These are phyloP conservation scores for Yarrowia sp. DNA, from an alignment of 805 yeast species.

Conservation along the genomic window DNA sequence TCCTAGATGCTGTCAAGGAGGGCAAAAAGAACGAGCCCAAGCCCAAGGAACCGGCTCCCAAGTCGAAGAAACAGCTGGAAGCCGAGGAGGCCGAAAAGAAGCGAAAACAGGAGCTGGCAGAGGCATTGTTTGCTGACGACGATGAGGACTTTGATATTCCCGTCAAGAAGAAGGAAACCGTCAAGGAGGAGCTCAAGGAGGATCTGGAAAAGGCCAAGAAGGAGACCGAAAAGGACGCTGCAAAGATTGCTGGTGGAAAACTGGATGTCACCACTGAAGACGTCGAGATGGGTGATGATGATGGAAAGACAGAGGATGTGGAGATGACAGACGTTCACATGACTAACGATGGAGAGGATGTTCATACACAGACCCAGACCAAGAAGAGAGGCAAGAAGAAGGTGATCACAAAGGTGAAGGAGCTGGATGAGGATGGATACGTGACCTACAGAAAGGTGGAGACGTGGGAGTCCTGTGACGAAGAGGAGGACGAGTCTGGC, in stretches of 20 bases:
- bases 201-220: constrained; percentile 5
- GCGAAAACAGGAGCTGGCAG: constrained; percentile 29
- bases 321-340: constrained; percentile 18
- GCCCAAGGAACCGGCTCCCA: constrained; percentile 5
- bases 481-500: constrained; percentile 29
- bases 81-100: constrained; percentile 9
- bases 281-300: constrained; percentile 16
- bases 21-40: constrained; percentile 16
- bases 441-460: constrained; percentile 28
- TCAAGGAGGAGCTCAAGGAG: constrained; percentile 3
- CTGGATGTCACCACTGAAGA: constrained; percentile 8
- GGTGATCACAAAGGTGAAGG: constrained; percentile 22
- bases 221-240: neutral
- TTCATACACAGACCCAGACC: neutral
- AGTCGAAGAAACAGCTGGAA: constrained; percentile 10
- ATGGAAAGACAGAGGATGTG: constrained; percentile 1
- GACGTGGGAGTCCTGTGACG: constrained; percentile 35
- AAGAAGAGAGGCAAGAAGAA: constrained; percentile 15
- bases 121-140: constrained; percentile 26
- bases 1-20: neutral
- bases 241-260: constrained; percentile 8
- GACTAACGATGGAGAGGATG: constrained; percentile 14
- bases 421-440: constrained; percentile 35
- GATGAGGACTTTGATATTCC: neutral
- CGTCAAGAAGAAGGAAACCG: neutral